Evolutionary conservation across 495 filamentous ascomycete genomes (phyloP), one percentile per base, ranked within the genome.

Genomic region (Xylaria flabelliformis): DNA sequence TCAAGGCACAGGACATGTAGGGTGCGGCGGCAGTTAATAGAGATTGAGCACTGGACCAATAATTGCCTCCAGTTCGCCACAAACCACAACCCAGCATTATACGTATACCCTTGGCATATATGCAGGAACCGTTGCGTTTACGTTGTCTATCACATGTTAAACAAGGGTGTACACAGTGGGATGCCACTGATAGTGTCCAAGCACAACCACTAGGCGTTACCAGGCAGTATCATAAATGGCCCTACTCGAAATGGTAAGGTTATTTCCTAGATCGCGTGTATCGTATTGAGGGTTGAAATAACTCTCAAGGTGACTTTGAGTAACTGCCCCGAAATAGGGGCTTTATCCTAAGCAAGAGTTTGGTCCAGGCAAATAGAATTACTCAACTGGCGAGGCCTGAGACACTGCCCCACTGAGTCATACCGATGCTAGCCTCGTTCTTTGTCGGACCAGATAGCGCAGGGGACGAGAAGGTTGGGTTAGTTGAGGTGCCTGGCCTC

Each of bases 381-480:
- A 41, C 29, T 36, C 64, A 63, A 63, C 71, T 72, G 70, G 63
- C 70, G 70, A 73, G 44, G 44, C 64, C 46, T 64, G 63, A 73
- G 73, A 72, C 64, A 78, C 72, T 58, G 77, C 73, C 76, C 69
- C 70, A 67, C 70, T 70, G 59, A 69, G 64, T 72, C 73, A 66
- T 73, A 64, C 77, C 75, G 77, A 79, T 66, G 39, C 70, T 79
- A 79, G 70, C 77, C 77, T 75, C 56, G 59, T 62, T 58, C 58
- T 72, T 72, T 59, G 70, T 72, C 41, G 58, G 42, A 29, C 62
- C n/a, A 36, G 17, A 50, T 39, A 9, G 46, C 42, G 12, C 36
- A 39, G 63, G 24, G 32, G 51, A 67, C 42, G 48, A n/a, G 12
- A 26, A 46, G 39, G 63, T 46, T 8, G 36, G 29, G 29, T 61